Conservation (phyloP, 2,329 filamentous ascomycete species). For the Trichoderma sp. region DNA sequence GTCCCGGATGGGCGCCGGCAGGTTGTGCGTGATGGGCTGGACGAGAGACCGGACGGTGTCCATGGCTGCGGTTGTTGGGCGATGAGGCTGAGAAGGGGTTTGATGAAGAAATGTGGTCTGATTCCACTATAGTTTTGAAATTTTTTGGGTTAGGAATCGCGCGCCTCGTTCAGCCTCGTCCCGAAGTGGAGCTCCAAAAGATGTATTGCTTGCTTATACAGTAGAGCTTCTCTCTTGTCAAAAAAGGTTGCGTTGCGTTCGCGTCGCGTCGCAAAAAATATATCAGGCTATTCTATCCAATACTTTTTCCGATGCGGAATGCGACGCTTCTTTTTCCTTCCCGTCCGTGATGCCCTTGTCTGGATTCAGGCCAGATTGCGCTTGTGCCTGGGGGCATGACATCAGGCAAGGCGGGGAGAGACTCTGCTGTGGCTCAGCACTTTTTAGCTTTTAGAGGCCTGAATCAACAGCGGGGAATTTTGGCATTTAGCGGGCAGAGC, state of each 20-base stretch:
- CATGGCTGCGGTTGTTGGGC: constrained; percentile 47
- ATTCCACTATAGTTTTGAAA: neutral
- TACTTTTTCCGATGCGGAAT: constrained; percentile 6
- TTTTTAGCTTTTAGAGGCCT: neutral
- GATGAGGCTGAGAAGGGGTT: constrained; percentile 9
- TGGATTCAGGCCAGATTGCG: constrained; percentile 30
- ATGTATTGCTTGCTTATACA: neutral
- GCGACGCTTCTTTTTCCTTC: constrained; percentile 4
- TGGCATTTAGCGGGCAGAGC: neutral
- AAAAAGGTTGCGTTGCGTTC: neutral
- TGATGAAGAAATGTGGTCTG: neutral
- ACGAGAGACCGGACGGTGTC: constrained; percentile 64
- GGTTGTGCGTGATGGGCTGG: constrained; percentile 70
- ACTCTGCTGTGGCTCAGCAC: constrained; percentile 8
- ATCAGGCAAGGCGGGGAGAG: constrained; percentile 10
- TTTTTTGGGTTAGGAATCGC: neutral
- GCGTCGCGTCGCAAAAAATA: neutral
- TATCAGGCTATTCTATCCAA: neutral
- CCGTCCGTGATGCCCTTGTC: constrained; percentile 15
- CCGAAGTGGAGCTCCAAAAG: neutral
- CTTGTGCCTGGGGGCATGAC: constrained; percentile 28
- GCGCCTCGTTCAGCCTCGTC: neutral
- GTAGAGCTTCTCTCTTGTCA: neutral
- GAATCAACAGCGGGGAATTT: neutral
- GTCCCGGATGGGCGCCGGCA: constrained; percentile 75